Evolutionary conservation across 2,329 filamentous ascomycete species (phyloP).

Genomic region (Colletotrichum salicis): DNA sequence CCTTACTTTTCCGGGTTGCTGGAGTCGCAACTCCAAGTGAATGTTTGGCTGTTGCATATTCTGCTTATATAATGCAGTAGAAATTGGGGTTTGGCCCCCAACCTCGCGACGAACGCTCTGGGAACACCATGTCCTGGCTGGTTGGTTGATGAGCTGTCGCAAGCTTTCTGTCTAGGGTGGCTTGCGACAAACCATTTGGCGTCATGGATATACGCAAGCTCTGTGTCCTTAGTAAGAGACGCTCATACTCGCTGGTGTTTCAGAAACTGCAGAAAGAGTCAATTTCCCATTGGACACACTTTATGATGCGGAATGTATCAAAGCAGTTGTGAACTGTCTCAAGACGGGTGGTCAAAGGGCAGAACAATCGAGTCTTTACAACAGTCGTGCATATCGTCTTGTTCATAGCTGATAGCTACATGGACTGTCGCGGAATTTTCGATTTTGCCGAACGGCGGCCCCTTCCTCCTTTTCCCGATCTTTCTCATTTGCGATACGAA

Average conservation of each 20-base stretch:
- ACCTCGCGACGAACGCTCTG: not conserved
- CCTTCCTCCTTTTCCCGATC: not conserved
- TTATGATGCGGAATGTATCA: not conserved
- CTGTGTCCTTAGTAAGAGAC: not conserved
- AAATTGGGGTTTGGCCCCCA: constrained; percentile 10
- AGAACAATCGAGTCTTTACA: not conserved
- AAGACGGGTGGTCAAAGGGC: not conserved
- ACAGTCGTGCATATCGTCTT: not conserved
- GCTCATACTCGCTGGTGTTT: not conserved
- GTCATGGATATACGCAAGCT: not conserved
- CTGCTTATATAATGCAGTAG: constrained; percentile 5
- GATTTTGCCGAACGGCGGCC: not conserved
- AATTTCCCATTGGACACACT: not conserved
- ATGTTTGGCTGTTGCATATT: not conserved
- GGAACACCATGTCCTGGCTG: constrained; percentile 10
- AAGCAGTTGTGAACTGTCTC: not conserved
- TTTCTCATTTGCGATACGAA: not conserved
- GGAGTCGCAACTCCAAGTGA: constrained; percentile 14
- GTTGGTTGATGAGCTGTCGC: not conserved
- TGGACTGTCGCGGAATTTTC: not conserved
- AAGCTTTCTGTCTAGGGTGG: not conserved
- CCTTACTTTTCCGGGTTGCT: constrained; percentile 21
- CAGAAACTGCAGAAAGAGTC: not conserved
- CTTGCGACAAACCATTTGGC: too few relatives aligned
- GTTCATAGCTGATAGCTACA: not conserved